These are phyloP conservation scores for Colletotrichum cuscutae DNA, from an alignment of 2,329 filamentous ascomycete species.

Conservation along the genomic window DNA sequence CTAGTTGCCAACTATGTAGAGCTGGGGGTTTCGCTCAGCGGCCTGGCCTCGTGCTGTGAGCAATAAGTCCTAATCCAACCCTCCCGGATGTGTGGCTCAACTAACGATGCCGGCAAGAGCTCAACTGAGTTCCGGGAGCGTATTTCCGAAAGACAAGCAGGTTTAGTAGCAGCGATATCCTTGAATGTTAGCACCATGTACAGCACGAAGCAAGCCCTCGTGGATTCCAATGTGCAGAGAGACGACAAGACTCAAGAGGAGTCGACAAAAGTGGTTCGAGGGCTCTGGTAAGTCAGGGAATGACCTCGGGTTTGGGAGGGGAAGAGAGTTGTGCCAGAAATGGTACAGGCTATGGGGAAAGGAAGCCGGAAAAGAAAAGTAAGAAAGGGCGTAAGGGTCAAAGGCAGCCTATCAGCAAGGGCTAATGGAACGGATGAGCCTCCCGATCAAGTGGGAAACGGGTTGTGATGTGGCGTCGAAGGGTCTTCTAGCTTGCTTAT, in stretches of 20 bases:
- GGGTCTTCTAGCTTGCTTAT: constrained; percentile 12
- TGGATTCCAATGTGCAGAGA: neutral
- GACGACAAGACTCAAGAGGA: neutral
- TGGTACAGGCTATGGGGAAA: neutral
- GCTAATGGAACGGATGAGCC: constrained; percentile 1
- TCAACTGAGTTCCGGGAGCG: neutral
- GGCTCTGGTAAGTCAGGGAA: neutral
- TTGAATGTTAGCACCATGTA: neutral
- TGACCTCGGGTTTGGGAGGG: neutral
- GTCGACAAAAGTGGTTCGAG: neutral
- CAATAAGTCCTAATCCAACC: neutral
- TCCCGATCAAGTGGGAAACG: constrained; percentile 17
- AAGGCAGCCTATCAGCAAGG: neutral
- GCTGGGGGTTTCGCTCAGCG: neutral
- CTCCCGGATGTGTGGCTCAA: neutral
- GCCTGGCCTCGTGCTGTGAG: neutral
- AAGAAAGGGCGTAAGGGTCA: neutral
- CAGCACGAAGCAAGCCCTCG: neutral
- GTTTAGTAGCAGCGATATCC: neutral
- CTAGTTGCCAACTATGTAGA: neutral
- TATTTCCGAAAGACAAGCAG: neutral
- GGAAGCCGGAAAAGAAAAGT: neutral
- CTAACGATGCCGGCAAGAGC: neutral
- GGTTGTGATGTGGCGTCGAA: constrained; percentile 22
- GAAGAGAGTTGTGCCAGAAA: neutral